Conservation (phyloP, 1,284 basidiomycete species). For the Hypsizygus ulmarius region DNA sequence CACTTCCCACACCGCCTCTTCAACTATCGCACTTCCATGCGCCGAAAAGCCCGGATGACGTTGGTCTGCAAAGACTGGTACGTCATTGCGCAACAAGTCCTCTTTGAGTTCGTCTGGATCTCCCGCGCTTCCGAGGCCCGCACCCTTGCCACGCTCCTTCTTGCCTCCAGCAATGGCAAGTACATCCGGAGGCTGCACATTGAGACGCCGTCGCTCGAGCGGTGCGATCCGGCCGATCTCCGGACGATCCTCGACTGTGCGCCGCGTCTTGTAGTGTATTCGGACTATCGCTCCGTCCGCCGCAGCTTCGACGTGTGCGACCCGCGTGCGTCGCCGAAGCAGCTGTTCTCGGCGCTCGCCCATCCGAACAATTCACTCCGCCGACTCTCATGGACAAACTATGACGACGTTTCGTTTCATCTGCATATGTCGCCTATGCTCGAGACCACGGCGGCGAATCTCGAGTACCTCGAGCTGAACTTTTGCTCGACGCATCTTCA, state of each 20-base stretch:
- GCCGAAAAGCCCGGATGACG: conserved; percentile 47
- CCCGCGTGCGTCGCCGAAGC: conserved; percentile 46
- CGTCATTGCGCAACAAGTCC: conserved; percentile 46
- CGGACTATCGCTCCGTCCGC: conserved; percentile 61
- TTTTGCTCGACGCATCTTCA: conserved; percentile 33
- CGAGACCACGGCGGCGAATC: conserved; percentile 46
- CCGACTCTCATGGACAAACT: conserved; percentile 66
- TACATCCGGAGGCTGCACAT: conserved; percentile 65
- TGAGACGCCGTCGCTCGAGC: conserved; percentile 63
- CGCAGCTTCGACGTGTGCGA: conserved; percentile 45
- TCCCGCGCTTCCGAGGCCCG: conserved; percentile 55
- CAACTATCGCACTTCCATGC: conserved; percentile 47
- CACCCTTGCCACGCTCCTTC: conserved; percentile 35
- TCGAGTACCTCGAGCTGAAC: conserved; percentile 55
- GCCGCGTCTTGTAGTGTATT: conserved; percentile 55
- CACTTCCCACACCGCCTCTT: conserved; percentile 37
- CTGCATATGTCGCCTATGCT: conserved; percentile 54
- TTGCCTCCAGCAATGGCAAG: conserved; percentile 39
- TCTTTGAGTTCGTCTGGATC: conserved; percentile 73
- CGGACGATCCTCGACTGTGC: conserved; percentile 63
- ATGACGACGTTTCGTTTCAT: conserved; percentile 62
- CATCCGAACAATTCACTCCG: conserved; percentile 51
- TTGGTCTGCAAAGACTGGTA: conserved; percentile 58
- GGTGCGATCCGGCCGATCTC: conserved; percentile 64
- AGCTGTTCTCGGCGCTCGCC: conserved; percentile 56